phyloP scores from a whole-genome alignment of 2,329 filamentous ascomycete species.

The Monilinia aucupariae region DNA sequence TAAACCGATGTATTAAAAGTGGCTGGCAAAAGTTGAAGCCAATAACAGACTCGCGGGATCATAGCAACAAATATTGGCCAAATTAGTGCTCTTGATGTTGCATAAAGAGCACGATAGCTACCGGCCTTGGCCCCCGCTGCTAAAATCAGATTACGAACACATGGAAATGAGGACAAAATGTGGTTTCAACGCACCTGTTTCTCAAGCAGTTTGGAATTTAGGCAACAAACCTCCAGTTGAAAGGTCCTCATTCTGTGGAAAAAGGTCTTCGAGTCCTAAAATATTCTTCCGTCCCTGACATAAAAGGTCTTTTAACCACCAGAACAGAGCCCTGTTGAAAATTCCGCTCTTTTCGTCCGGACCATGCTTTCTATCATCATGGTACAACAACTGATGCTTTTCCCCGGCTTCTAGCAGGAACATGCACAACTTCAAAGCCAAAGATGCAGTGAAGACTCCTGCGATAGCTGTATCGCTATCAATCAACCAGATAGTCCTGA shows the following conservation, averaged over 20 bases:
- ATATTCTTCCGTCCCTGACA: slow-evolving; percentile 32
- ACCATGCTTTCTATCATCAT: slow-evolving; percentile 20
- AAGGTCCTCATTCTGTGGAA: slow-evolving; percentile 21
- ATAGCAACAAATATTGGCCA: not conserved
- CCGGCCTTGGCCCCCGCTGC: not conserved
- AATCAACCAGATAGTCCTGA: slow-evolving; percentile 23
- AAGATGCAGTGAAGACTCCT: slow-evolving; percentile 16
- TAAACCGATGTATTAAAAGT: slow-evolving; percentile 15
- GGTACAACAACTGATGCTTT: slow-evolving; percentile 22
- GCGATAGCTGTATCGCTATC: slow-evolving; percentile 24
- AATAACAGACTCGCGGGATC: slow-evolving; percentile 18
- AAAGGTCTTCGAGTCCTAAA: slow-evolving; percentile 34
- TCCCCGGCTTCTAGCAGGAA: slow-evolving; percentile 26
- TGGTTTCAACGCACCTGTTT: not conserved
- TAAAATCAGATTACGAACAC: not conserved
- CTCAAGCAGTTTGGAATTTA: not conserved
- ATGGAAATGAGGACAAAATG: not conserved
- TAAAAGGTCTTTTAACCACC: slow-evolving; percentile 38
- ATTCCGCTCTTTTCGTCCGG: slow-evolving; percentile 35
- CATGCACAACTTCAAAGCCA: slow-evolving; percentile 25
- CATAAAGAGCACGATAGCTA: not conserved
- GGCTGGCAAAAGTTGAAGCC: slow-evolving; percentile 25
- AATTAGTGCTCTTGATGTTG: not conserved
- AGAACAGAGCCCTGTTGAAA: slow-evolving; percentile 36
- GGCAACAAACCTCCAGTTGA: not conserved